Base-by-base conservation (phyloP, 176 grass and related monocot species). In the Rhipidocladum racemiflorum region DNA sequence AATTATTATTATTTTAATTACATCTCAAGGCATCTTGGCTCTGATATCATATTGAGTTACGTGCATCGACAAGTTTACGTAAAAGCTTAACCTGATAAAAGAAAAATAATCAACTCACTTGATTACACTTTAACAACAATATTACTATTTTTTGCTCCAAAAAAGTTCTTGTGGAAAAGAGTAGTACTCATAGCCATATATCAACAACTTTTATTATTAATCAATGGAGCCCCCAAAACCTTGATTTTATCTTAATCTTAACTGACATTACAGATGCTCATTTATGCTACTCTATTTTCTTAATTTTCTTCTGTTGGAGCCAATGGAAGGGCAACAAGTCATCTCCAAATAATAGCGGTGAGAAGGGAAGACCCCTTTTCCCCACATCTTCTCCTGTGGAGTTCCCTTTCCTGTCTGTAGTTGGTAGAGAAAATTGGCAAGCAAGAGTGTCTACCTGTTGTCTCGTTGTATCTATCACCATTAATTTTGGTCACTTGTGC, bases 251-350 rank as follows among this genome's bases (percentile, higher is more conserved):
- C 2, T 16, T 25, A 50, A 32, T 36, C 29, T 18, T n/a, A 74
- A 55, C 20, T 23, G 29, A 56, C 38, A 15, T 35, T 3, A 11
- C 32, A 1, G 3, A 12, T 14, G 20, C 25, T 55, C 9, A 73
- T 55, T 23, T 69, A 40, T 42, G 28, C 6, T 36, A 50, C 38
- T 53, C 50, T 53, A 4, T 21, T 53, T 43, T 55, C 0, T 29
- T 11, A 39, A 39, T 40, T 6, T 44, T 65, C 63, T 65, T 65
- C 1, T 1, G 2, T 28, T 28, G 4, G 56, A 36, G 42, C 61
- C 70, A 68, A 81, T 81, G 69, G 64, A 59, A 87, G 69, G 12
- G 28, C 77, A 68, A 87, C 77, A 75, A 56, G 38, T 81, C 69
- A 81, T 75, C 70, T 10, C 70, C 27, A 27, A 56, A 66, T 32